Evolutionary conservation across 768 basidiomycete species (phyloP).

Genomic region (Clitopilus passeckerianus): DNA sequence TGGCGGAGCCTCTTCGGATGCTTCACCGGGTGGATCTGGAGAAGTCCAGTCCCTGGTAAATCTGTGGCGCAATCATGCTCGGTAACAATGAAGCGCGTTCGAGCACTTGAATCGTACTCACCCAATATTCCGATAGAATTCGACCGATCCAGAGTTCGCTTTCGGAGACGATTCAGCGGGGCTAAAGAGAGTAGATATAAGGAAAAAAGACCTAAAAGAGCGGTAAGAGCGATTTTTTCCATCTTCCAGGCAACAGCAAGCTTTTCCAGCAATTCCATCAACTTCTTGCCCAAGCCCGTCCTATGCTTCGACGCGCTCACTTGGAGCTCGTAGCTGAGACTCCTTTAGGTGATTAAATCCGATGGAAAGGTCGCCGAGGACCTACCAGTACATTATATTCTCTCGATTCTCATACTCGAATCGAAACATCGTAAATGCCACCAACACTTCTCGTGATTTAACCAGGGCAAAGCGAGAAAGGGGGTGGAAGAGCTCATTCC

Average conservation of each 20-base stretch:
- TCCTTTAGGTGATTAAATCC: no score
- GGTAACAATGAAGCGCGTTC: background rate
- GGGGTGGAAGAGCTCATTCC: constrained; percentile 52
- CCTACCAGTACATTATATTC: constrained; percentile 68
- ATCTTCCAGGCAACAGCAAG: constrained; percentile 53
- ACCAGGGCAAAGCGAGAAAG: constrained; percentile 59
- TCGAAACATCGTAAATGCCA: constrained; percentile 57
- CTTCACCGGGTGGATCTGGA: constrained; percentile 7
- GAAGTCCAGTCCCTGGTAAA: background rate
- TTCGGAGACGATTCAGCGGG: background rate
- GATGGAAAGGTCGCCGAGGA: background rate
- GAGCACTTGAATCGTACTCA: constrained; percentile 19
- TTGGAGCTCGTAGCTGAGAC: constrained; percentile 72
- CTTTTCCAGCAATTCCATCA: constrained; percentile 44
- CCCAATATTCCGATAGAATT: constrained; percentile 56
- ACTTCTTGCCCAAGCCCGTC: constrained; percentile 51
- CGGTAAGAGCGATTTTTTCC: constrained; percentile 73
- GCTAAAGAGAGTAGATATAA: no score
- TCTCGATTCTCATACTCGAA: constrained; percentile 66
- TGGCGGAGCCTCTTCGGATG: constrained; percentile 42
- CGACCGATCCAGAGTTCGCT: constrained; percentile 41
- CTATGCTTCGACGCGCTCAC: constrained; percentile 39
- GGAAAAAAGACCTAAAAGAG: constrained; percentile 53
- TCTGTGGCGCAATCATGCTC: background rate
- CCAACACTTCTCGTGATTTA: constrained; percentile 15